phyloP scores from a whole-genome alignment of 106 monocot species.

The Hemerocallis citrina region DNA sequence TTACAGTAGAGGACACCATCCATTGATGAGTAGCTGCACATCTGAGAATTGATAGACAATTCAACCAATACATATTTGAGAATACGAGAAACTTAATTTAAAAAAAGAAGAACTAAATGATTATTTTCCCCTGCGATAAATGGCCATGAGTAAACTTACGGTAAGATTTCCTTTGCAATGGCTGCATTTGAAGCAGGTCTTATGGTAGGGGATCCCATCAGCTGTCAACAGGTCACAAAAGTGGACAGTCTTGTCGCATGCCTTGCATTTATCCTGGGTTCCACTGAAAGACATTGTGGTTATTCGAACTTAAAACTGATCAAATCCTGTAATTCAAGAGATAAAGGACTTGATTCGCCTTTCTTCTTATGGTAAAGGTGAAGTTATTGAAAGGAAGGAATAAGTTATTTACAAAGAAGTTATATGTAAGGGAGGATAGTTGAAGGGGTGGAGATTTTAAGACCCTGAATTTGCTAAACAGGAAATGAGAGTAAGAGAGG shows the following conservation, averaged over 20 bases:
- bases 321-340: neutral
- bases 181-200: conserved; percentile 67
- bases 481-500: conserved; percentile 10
- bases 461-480: neutral
- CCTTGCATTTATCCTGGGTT: conserved; percentile 55
- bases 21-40: conserved; percentile 79
- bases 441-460: neutral
- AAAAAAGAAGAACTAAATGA: too few species aligned
- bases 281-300: conserved; percentile 49
- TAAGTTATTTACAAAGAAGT: neutral
- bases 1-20: conserved; percentile 84
- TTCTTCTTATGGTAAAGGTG: neutral
- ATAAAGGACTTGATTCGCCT: neutral
- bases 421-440: neutral
- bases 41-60: conserved; percentile 15
- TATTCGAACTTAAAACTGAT: too few species aligned
- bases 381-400: neutral
- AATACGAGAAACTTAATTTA: too few species aligned
- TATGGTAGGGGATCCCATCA: conserved; percentile 42
- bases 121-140: too few species aligned
- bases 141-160: conserved; percentile 2
- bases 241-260: conserved; percentile 54
- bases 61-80: neutral
- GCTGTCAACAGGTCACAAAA: conserved; percentile 44
- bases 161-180: conserved; percentile 53